Conservation (phyloP, 208 protist species). For the Trypanosoma platydactyli region DNA sequence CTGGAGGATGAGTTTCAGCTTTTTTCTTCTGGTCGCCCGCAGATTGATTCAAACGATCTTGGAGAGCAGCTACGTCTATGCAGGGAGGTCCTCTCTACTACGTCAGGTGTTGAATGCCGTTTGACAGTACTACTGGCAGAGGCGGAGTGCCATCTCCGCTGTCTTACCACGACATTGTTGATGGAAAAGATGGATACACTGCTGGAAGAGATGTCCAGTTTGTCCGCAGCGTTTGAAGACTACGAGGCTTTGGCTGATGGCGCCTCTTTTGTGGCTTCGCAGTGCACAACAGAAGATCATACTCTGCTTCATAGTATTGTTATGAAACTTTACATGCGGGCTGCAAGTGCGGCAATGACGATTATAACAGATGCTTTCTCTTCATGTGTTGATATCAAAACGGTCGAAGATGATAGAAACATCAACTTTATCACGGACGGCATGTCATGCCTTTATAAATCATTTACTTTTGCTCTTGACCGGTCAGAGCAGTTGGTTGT, state of each 20-base stretch:
- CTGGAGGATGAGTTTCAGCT: slow-evolving; percentile 35
- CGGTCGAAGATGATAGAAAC: background rate
- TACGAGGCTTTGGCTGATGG: slow-evolving; percentile 23
- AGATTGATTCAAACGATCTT: slow-evolving; percentile 16
- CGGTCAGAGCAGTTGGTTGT: slow-evolving; percentile 22
- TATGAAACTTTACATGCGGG: slow-evolving; percentile 20
- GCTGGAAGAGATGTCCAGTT: slow-evolving; percentile 10
- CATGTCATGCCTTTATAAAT: slow-evolving; percentile 30
- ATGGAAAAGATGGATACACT: slow-evolving; percentile 15
- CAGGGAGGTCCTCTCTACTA: slow-evolving; percentile 11
- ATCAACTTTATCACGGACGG: slow-evolving; percentile 10
- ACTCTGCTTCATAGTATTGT: slow-evolving; percentile 16
- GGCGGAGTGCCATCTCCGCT: slow-evolving; percentile 25
- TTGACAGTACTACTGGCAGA: slow-evolving; percentile 20
- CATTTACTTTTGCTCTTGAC: slow-evolving; percentile 23
- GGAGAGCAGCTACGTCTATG: slow-evolving; percentile 15
- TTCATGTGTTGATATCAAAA: background rate
- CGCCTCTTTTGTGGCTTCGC: slow-evolving; percentile 16
- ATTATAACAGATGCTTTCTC: background rate
- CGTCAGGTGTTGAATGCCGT: background rate
- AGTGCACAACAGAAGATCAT: slow-evolving; percentile 5
- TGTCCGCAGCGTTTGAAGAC: slow-evolving; percentile 15
- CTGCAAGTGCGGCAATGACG: slow-evolving; percentile 1
- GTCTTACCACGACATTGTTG: slow-evolving; percentile 1
- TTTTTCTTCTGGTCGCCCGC: slow-evolving; percentile 17